These are phyloP conservation scores for Fusarium zealandicum DNA, from an alignment of 2,329 filamentous ascomycete genomes.

Conservation along the genomic window DNA sequence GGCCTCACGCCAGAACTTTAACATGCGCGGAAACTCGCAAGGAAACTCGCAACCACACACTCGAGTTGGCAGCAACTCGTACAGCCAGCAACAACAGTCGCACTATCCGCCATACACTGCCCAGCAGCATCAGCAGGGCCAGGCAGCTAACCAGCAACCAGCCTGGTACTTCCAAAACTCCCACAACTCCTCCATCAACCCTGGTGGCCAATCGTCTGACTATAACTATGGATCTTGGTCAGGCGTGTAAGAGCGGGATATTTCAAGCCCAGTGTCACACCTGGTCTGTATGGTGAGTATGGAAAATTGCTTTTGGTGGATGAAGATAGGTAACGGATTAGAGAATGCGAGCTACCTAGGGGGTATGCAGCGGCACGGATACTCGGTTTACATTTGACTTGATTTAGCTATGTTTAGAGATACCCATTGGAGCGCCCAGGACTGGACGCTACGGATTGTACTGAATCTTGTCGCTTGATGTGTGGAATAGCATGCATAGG, in stretches of 20 bases:
- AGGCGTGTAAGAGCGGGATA: conserved; percentile 1
- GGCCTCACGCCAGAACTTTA: conserved; percentile 34
- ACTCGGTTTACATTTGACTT: not conserved
- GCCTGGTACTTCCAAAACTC: conserved; percentile 43
- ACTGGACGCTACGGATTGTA: not conserved
- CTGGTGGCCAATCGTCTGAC: conserved; percentile 32
- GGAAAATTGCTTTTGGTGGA: conserved; percentile 5
- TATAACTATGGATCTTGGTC: conserved; percentile 40
- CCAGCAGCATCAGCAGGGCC: conserved; percentile 32
- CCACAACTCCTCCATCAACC: conserved; percentile 24
- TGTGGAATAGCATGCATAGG: not conserved
- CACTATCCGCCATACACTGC: conserved; percentile 28
- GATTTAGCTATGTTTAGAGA: conserved; percentile 11
- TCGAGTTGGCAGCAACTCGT: conserved; percentile 20
- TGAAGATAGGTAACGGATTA: not conserved
- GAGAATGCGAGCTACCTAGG: not conserved
- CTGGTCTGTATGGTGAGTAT: not conserved
- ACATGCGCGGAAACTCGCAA: conserved; percentile 26
- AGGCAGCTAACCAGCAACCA: conserved; percentile 27
- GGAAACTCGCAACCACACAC: conserved; percentile 17
- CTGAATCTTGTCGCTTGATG: not conserved
- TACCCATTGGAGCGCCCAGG: conserved; percentile 4
- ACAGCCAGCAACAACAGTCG: conserved; percentile 27
- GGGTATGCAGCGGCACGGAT: not conserved
- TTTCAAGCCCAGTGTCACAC: not conserved